Evolutionary conservation across 1,284 basidiomycete species (phyloP).

Genomic region (Termitomyces sp.): DNA sequence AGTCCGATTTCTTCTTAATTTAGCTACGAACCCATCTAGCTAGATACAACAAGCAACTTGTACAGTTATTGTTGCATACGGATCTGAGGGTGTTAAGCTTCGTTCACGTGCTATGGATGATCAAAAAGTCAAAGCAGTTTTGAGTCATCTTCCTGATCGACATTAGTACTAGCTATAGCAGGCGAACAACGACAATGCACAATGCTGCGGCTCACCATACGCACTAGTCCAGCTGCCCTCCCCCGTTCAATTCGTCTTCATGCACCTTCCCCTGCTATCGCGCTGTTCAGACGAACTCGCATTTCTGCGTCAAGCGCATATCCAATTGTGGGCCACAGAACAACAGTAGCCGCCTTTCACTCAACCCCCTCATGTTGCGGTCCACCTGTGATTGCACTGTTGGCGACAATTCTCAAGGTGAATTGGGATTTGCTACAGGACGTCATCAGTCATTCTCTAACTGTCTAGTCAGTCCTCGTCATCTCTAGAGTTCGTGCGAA

Average conservation of each 20-base stretch:
- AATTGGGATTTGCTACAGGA: neutral
- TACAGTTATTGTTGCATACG: slow-evolving; percentile 10
- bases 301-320: neutral
- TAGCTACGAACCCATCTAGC: neutral
- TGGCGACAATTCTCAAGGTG: slow-evolving; percentile 39
- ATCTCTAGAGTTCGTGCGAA: slow-evolving; percentile 59
- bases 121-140: neutral
- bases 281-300: neutral
- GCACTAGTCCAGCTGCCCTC: slow-evolving; percentile 15
- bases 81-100: too few relatives aligned
- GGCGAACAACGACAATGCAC: slow-evolving; percentile 24
- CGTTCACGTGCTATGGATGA: slow-evolving; percentile 5
- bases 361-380: slow-evolving; percentile 30
- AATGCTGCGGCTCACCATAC: slow-evolving; percentile 29
- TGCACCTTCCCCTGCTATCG: neutral
- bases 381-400: slow-evolving; percentile 30
- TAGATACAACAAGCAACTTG: neutral
- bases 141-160: slow-evolving; percentile 2
- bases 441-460: slow-evolving; percentile 24
- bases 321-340: neutral
- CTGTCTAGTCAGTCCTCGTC: slow-evolving; percentile 40
- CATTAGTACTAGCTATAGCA: neutral
- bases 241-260: slow-evolving; percentile 7
- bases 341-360: slow-evolving; percentile 28
- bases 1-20: neutral